Evolutionary conservation across 2,329 filamentous ascomycete genomes (phyloP).

Genomic region (Diaporthe sp.): DNA sequence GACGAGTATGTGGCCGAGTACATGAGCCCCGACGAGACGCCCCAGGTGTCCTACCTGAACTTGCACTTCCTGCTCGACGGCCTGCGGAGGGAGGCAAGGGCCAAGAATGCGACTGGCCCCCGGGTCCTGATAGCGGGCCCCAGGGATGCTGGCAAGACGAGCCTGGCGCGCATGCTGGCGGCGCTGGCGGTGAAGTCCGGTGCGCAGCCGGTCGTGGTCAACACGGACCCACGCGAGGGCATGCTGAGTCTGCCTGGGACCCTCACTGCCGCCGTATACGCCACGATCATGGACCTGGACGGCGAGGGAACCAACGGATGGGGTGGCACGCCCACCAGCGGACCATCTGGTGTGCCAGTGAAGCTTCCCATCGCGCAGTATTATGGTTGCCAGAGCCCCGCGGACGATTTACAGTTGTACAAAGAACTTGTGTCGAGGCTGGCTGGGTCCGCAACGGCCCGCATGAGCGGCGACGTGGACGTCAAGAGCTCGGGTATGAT

Average conservation of each 20-base stretch:
- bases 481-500: slow-evolving; percentile 83
- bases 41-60: slow-evolving; percentile 85
- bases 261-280: slow-evolving; percentile 87
- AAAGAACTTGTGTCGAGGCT: slow-evolving; percentile 81
- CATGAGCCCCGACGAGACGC: slow-evolving; percentile 80
- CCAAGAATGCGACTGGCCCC: slow-evolving; percentile 68
- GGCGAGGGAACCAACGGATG: slow-evolving; percentile 82
- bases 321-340: slow-evolving; percentile 91
- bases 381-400: slow-evolving; percentile 80
- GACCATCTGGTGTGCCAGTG: slow-evolving; percentile 87
- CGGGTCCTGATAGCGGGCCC: slow-evolving; percentile 88
- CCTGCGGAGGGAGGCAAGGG: slow-evolving; percentile 72
- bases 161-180: slow-evolving; percentile 80
- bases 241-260: slow-evolving; percentile 84
- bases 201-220: slow-evolving; percentile 84
- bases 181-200: slow-evolving; percentile 83
- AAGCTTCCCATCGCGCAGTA: slow-evolving; percentile 94
- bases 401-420: slow-evolving; percentile 81
- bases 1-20: slow-evolving; percentile 73
- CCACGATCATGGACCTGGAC: slow-evolving; percentile 85
- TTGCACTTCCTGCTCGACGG: slow-evolving; percentile 88
- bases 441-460: slow-evolving; percentile 82
- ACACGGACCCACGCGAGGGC: slow-evolving; percentile 85
- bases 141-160: slow-evolving; percentile 86
- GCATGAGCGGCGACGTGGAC: slow-evolving; percentile 80